A percentile compares a stretch with the other conserved stretches of the same genome.
Evolutionary conservation across 148 eudicot genomes (phyloP).

Genomic region (Rhododendron henanense): DNA sequence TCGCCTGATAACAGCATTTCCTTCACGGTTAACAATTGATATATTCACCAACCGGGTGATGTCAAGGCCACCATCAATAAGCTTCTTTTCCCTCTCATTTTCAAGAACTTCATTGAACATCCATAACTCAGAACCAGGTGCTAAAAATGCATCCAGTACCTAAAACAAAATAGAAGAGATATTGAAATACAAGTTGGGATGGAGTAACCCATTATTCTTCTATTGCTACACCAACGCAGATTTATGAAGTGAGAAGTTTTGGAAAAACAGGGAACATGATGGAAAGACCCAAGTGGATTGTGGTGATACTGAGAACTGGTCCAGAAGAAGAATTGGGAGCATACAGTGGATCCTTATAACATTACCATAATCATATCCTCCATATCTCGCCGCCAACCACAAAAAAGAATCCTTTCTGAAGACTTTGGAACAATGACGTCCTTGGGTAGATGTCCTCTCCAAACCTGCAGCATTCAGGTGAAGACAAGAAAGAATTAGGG

Average conservation of each 20-base stretch:
- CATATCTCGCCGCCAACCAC: constrained; percentile 67
- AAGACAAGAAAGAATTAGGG: constrained; percentile 47
- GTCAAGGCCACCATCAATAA: constrained; percentile 58
- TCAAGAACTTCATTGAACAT: constrained; percentile 60
- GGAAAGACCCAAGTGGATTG: constrained; percentile 3
- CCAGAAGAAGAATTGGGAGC: constrained; percentile 13
- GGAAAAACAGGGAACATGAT: not conserved
- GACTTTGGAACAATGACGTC: constrained; percentile 38
- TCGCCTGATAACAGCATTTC: constrained; percentile 61
- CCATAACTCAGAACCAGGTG: constrained; percentile 56
- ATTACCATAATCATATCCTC: constrained; percentile 64
- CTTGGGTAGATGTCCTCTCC: constrained; percentile 50
- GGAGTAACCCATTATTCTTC: constrained; percentile 1
- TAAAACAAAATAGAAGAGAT: constrained; percentile 18
- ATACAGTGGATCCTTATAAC: constrained; percentile 20
- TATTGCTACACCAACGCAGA: constrained; percentile 8
- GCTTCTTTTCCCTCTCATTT: constrained; percentile 50
- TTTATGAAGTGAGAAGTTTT: not conserved
- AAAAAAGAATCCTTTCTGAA: constrained; percentile 48
- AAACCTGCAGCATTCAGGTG: constrained; percentile 54
- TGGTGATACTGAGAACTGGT: constrained; percentile 2
- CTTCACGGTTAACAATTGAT: constrained; percentile 45
- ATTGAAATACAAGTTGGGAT: not conserved
- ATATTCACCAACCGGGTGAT: constrained; percentile 36
- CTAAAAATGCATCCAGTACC: constrained; percentile 61